Evolutionary conservation across 768 basidiomycete species (phyloP).

Genomic region (Dacryopinax primogenitus): DNA sequence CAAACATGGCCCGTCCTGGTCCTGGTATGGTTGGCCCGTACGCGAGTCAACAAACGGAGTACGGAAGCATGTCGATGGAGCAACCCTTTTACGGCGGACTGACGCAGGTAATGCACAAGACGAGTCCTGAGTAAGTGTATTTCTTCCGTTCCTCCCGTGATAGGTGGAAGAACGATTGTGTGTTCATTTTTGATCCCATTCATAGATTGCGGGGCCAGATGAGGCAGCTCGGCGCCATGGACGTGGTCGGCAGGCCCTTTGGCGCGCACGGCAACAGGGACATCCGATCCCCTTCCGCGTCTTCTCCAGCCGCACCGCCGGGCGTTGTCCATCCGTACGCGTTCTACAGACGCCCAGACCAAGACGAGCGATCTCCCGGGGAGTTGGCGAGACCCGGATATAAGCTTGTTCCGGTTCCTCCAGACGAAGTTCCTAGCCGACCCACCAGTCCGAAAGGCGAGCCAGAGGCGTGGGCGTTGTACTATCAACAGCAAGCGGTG

Average conservation of each 20-base stretch:
- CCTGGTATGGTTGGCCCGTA: neutral
- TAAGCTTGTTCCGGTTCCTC: too few relatives aligned
- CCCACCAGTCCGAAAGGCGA: too few relatives aligned
- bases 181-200: constrained; percentile 9
- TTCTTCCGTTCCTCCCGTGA: neutral
- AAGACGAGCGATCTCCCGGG: too few relatives aligned
- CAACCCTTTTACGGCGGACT: neutral
- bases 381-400: too few relatives aligned
- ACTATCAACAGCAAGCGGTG: too few relatives aligned
- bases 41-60: neutral
- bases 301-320: neutral
- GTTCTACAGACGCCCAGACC: too few relatives aligned
- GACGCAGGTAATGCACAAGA: constrained; percentile 1
- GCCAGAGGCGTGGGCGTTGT: too few relatives aligned
- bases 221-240: neutral
- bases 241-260: neutral
- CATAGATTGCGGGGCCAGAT: neutral
- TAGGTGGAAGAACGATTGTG: neutral
- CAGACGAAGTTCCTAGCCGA: too few relatives aligned
- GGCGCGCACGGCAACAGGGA: neutral
- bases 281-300: neutral
- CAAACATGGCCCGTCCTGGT: neutral
- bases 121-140: neutral
- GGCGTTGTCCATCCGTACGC: too few relatives aligned
- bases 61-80: constrained; percentile 2